phyloP scores from a whole-genome alignment of 2,329 filamentous ascomycete genomes.

The Penicillium polonicum region DNA sequence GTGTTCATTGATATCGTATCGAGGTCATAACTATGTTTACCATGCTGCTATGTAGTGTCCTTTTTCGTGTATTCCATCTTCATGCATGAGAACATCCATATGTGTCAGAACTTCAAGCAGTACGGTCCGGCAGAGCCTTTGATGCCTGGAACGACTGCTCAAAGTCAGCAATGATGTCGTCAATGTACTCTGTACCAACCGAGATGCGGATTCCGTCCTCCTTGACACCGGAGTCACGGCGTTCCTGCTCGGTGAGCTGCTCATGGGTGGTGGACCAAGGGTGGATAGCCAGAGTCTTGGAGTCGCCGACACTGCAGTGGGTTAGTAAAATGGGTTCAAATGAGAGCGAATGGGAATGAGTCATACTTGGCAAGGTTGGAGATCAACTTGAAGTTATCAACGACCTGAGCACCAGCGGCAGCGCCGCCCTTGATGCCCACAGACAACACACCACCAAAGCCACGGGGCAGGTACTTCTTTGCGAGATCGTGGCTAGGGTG shows the following conservation, averaged over 20 bases:
- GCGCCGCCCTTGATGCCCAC: slow-evolving; percentile 91
- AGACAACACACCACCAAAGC: slow-evolving; percentile 86
- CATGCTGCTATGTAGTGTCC: neutral
- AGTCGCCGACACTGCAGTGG: slow-evolving; percentile 71
- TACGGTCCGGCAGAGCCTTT: slow-evolving; percentile 38
- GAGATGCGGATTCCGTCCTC: slow-evolving; percentile 92
- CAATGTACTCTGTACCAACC: slow-evolving; percentile 92
- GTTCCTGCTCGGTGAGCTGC: slow-evolving; percentile 83
- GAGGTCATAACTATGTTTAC: neutral
- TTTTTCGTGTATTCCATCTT: neutral
- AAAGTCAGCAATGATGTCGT: slow-evolving; percentile 95
- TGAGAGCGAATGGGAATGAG: neutral
- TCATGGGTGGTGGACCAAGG: slow-evolving; percentile 95
- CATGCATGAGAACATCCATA: slow-evolving; percentile 51
- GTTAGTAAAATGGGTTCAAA: neutral
- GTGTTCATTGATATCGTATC: neutral
- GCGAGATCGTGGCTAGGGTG: slow-evolving; percentile 77
- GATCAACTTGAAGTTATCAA: slow-evolving; percentile 92
- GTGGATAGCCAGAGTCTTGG: slow-evolving; percentile 92
- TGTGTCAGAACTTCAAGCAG: slow-evolving; percentile 37
- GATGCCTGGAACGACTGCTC: slow-evolving; percentile 77
- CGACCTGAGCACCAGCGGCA: slow-evolving; percentile 78
- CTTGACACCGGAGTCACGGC: slow-evolving; percentile 75
- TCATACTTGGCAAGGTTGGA: slow-evolving; percentile 84
- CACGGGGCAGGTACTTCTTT: slow-evolving; percentile 81